phyloP scores from a whole-genome alignment of 2,329 filamentous ascomycete genomes.

The Colletotrichum aenigma region DNA sequence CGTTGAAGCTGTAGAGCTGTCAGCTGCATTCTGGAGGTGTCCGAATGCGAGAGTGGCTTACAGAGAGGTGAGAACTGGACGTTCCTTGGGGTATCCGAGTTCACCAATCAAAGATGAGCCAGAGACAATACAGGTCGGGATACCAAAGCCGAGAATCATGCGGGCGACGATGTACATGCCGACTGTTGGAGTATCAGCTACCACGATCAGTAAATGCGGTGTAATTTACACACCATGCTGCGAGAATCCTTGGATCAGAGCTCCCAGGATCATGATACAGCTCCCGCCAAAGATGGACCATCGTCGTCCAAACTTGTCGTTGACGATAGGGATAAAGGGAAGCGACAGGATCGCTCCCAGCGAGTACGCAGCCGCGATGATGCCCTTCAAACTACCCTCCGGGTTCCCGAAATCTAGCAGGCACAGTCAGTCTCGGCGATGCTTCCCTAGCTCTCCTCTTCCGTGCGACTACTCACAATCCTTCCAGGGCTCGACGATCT shows the following conservation, averaged over 20 bases:
- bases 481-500: conserved; percentile 41
- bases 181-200: conserved; percentile 22
- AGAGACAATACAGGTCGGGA: conserved; percentile 63
- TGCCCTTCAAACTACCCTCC: conserved; percentile 50
- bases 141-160: conserved; percentile 64
- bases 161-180: conserved; percentile 65
- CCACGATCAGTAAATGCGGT: neutral
- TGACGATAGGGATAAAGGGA: conserved; percentile 60
- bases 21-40: neutral
- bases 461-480: conserved; percentile 30
- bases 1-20: conserved; percentile 49
- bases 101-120: conserved; percentile 65
- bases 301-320: conserved; percentile 59
- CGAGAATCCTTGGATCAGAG: conserved; percentile 58
- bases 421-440: conserved; percentile 10
- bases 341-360: conserved; percentile 63
- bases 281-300: conserved; percentile 62
- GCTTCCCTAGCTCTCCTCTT: neutral
- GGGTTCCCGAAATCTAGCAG: conserved; percentile 48
- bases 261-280: conserved; percentile 56
- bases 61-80: conserved; percentile 61
- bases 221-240: conserved; percentile 39
- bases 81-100: conserved; percentile 64
- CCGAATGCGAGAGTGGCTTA: neutral
- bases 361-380: conserved; percentile 63